Evolutionary conservation across 495 filamentous ascomycete genomes (phyloP), one percentile per base, ranked within the genome.

Genomic region (Aspergillus diversus): DNA sequence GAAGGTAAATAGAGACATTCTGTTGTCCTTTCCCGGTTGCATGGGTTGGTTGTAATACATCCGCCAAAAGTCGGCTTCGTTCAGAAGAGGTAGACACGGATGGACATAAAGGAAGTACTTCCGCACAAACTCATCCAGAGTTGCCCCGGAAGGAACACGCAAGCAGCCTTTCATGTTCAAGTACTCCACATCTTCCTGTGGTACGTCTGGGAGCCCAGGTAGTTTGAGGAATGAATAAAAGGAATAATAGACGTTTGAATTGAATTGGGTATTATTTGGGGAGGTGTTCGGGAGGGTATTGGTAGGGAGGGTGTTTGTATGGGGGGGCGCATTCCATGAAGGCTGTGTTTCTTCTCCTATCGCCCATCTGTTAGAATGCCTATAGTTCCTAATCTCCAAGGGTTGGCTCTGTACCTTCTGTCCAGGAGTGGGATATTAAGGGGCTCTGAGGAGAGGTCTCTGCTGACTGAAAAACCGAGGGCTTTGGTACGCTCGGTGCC

Each of bases 61-160:
- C 39, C 42, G 13, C 56, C 56, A 58, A 31, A 58, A 58, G n/a
- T 58, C 56, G 35, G 56, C 56, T 32, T 58, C 56, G 39, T 58
- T 48, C n/a, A 58, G 16, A 46, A 58, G 17, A 16, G 56, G 56
- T 6, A 58, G 56, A 48, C 56, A 58, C n/a, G 56, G 56, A 33
- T 58, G 56, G 5, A 58, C 56, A 39, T 58, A 58, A 47, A 58
- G 56, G n/a, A 58, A 58, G 31, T 58, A 58, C 9, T 58, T 58
- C 15, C 35, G 39, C 56, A 58, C 39, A 32, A 58, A 58, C 56
- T 58, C 56, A 2, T 58, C 56, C 11, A 58, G 56, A 9, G 56
- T 46, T 47, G 13, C 35, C 7, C 56, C 35, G 6, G 27, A 33
- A 9, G 56, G 56, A 17, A 58, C 56, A 7, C 27, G n/a, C 5